Conservation (phyloP, 2,329 filamentous ascomycete genomes). For the Ascochyta clinopodiicola region DNA sequence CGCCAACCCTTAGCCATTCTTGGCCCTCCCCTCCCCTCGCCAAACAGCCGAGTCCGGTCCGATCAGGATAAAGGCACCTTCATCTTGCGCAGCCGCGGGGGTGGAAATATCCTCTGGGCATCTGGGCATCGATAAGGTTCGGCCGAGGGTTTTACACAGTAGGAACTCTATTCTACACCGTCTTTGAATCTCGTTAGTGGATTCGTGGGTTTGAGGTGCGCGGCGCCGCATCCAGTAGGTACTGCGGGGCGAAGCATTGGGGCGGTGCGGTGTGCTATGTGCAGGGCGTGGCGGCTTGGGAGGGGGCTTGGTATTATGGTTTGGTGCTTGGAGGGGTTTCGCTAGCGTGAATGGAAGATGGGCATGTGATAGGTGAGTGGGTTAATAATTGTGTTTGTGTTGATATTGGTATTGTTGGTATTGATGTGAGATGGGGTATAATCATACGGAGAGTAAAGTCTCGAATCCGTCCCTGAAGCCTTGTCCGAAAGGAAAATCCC, state of each 20-base stretch:
- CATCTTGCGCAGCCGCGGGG: no score
- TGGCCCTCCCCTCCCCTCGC: no score
- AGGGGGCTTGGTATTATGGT: not conserved
- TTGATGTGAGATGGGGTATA: conserved; percentile 24
- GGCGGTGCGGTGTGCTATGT: not conserved
- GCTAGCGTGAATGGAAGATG: not conserved
- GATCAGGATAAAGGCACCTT: no score
- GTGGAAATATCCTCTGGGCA: no score
- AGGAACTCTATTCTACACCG: no score
- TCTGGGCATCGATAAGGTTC: no score
- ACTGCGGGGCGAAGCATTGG: not conserved
- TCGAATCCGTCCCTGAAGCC: conserved; percentile 4
- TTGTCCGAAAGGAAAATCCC: not conserved
- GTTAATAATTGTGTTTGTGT: not conserved
- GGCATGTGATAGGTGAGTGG: not conserved
- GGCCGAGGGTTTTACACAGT: no score
- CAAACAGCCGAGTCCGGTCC: no score
- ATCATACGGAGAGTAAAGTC: conserved; percentile 23
- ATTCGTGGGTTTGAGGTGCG: no score
- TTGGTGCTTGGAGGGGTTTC: not conserved
- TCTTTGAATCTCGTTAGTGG: no score
- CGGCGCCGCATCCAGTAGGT: not conserved
- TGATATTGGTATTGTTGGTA: not conserved
- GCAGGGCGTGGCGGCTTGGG: conserved; percentile 10
- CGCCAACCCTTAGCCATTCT: no score